Conservation (phyloP, 2,329 filamentous ascomycete genomes). For the Scedosporium minutisporum region DNA sequence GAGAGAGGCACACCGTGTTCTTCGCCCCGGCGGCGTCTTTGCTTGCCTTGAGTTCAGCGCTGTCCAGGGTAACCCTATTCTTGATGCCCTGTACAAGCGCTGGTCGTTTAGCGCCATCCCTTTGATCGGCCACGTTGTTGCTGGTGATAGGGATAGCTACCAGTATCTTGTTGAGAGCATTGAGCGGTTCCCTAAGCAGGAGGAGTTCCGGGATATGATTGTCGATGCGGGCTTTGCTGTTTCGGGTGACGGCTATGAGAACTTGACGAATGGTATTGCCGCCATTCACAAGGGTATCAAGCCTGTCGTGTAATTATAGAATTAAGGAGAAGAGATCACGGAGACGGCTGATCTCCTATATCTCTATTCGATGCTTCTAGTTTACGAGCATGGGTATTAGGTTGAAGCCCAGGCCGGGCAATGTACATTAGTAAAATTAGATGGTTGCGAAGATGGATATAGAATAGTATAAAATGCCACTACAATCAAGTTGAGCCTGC, state of each 20-base stretch:
- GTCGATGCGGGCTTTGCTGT: conserved; percentile 74
- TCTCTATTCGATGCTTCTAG: neutral
- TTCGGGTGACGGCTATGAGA: conserved; percentile 75
- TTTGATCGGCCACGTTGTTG: conserved; percentile 88
- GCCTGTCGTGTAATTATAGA: conserved; percentile 32
- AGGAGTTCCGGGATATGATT: conserved; percentile 77
- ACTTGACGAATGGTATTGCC: conserved; percentile 85
- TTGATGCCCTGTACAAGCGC: conserved; percentile 82
- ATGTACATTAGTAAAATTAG: neutral
- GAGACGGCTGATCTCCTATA: neutral
- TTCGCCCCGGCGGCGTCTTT: conserved; percentile 92
- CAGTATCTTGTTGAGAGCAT: conserved; percentile 99
- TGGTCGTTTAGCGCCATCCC: conserved; percentile 96
- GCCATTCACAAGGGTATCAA: conserved; percentile 97
- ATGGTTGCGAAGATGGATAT: neutral
- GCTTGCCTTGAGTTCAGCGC: conserved; percentile 94
- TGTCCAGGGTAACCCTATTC: conserved; percentile 61
- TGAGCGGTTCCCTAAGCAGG: conserved; percentile 80
- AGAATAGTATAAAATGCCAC: neutral
- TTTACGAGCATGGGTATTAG: neutral
- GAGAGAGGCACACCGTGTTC: conserved; percentile 72
- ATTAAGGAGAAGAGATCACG: neutral
- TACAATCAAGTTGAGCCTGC: neutral
- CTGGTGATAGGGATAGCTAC: conserved; percentile 89
- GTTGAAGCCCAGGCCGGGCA: neutral